phyloP scores from a whole-genome alignment of 73 alveolate species.

The Paramecium biaurelia region DNA sequence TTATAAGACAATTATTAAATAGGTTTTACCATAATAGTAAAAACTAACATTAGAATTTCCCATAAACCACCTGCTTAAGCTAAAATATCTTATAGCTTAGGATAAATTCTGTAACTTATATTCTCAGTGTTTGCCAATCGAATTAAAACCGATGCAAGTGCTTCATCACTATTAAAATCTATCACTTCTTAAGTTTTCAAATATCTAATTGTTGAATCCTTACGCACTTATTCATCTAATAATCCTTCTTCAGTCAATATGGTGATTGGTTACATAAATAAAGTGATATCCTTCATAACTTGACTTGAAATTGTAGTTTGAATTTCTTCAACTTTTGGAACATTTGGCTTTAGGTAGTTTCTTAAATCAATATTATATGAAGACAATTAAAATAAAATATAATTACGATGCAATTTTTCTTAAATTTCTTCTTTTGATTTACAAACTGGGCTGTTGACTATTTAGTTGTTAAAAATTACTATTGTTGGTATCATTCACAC shows the following conservation, averaged over 20 bases:
- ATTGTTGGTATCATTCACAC: not conserved
- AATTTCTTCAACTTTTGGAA: constrained; percentile 23
- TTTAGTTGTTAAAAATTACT: not conserved
- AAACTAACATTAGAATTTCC: not conserved
- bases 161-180: constrained; percentile 13
- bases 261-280: not conserved
- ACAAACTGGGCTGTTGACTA: constrained; percentile 6
- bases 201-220: not conserved
- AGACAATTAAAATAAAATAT: not conserved
- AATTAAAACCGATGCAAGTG: not conserved
- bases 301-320: not conserved
- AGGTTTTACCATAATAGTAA: not conserved
- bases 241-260: constrained; percentile 1
- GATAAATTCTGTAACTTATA: not conserved
- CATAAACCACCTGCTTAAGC: constrained; percentile 45
- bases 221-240: not conserved
- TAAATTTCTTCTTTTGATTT: not conserved
- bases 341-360: not conserved
- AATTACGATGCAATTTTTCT: not conserved
- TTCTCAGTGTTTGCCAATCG: not conserved
- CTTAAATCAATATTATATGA: not conserved
- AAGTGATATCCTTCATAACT: not conserved
- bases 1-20: not conserved
- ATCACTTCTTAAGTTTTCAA: not conserved
- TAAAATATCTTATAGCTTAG: not conserved